These are phyloP conservation scores for Cenchrus purpureus DNA, from an alignment of 176 grass and related monocot species.

Conservation along the genomic window DNA sequence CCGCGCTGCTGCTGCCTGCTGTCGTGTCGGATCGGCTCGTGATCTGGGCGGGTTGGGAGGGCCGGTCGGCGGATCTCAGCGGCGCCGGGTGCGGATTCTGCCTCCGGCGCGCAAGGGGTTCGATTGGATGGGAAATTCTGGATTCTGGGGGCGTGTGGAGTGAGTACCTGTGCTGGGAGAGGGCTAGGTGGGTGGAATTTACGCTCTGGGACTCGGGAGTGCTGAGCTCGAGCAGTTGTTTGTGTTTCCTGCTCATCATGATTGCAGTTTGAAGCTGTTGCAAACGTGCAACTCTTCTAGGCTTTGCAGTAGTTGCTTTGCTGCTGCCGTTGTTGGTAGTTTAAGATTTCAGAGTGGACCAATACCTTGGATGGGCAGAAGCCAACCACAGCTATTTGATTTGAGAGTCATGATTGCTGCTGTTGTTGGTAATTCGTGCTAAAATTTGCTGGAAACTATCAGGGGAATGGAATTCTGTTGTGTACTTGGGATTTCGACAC, in stretches of 20 bases:
- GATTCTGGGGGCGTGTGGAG: no score
- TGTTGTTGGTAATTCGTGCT: not conserved
- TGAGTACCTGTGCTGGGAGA: no score
- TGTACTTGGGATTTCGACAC: not conserved
- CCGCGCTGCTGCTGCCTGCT: not conserved
- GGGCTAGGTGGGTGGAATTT: no score
- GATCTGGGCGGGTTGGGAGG: not conserved
- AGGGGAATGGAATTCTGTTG: not conserved
- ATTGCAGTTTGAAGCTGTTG: not conserved
- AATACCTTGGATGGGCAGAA: not conserved
- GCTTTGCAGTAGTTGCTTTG: not conserved
- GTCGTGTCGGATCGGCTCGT: not conserved
- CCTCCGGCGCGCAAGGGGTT: not conserved
- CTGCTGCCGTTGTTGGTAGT: not conserved
- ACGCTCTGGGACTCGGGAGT: no score
- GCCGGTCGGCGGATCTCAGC: conserved; percentile 9
- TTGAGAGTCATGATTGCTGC: not conserved
- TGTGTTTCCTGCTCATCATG: not conserved
- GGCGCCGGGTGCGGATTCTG: not conserved
- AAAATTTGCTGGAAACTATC: not conserved
- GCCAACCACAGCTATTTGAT: not conserved
- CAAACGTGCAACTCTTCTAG: not conserved
- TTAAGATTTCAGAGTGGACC: not conserved
- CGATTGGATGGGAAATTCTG: not conserved
- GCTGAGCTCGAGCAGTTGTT: not conserved